Evolutionary conservation across 2,329 filamentous ascomycete species (phyloP).

Genomic region (Cladosporium sphaerospermum): DNA sequence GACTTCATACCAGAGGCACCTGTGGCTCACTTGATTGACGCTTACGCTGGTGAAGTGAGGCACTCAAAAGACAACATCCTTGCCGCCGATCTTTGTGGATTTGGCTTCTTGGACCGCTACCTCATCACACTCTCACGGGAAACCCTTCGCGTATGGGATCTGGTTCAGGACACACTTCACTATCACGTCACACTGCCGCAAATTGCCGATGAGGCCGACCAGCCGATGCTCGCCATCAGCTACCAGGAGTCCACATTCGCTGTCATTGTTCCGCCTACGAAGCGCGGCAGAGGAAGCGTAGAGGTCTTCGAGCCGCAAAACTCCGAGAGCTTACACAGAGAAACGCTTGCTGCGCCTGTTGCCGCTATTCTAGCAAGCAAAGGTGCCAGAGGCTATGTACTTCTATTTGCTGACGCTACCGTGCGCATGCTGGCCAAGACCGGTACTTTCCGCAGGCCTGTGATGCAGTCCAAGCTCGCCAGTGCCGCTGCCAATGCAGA

Average conservation of each 20-base stretch:
- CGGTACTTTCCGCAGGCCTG: slow-evolving; percentile 2
- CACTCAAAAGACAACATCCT: slow-evolving; percentile 51
- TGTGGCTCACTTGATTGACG: slow-evolving; percentile 70
- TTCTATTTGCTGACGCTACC: slow-evolving; percentile 69
- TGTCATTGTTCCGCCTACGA: slow-evolving; percentile 29
- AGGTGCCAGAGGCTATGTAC: slow-evolving; percentile 64
- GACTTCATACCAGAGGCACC: slow-evolving; percentile 43
- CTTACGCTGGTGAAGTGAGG: slow-evolving; percentile 59
- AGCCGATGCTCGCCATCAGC: slow-evolving; percentile 59
- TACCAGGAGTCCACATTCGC: slow-evolving; percentile 43
- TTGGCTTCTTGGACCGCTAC: slow-evolving; percentile 65
- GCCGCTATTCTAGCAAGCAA: slow-evolving; percentile 61
- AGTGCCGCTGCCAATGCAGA: slow-evolving; percentile 5
- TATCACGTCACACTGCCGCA: slow-evolving; percentile 55
- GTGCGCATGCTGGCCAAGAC: slow-evolving; percentile 44
- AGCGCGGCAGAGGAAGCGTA: slow-evolving; percentile 38
- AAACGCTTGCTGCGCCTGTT: slow-evolving; percentile 40
- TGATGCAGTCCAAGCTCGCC: slow-evolving; percentile 8
- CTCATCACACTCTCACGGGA: slow-evolving; percentile 69
- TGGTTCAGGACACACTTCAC: slow-evolving; percentile 68
- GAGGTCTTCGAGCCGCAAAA: slow-evolving; percentile 59
- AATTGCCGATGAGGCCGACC: slow-evolving; percentile 13
- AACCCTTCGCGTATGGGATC: slow-evolving; percentile 72
- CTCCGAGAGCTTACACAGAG: slow-evolving; percentile 47
- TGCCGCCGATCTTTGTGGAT: slow-evolving; percentile 41